Base-by-base conservation (phyloP, 2,329 filamentous ascomycete species). In the Sporothrix luriei region DNA sequence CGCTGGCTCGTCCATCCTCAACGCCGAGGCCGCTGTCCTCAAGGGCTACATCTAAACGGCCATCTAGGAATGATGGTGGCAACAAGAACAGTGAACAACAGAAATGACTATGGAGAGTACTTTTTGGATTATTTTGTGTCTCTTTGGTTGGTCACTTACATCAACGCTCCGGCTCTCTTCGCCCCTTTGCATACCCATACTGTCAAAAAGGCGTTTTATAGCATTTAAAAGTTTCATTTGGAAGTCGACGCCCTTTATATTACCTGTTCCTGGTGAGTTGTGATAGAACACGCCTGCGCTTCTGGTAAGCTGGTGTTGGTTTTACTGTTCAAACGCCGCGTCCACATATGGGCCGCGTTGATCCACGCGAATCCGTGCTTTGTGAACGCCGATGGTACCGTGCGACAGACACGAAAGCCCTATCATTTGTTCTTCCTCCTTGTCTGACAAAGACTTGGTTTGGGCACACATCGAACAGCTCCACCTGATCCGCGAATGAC, bases 1-100 rank as follows among this genome's bases (percentile, higher is more conserved):
- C 43, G 94, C 94, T n/a, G 95, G 95, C 13, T 96, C 93, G 1
- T 97, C 92, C 43, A 97, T 98, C 80, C 80, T 98, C 75, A 98
- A 98, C 76, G 93, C 94, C 38, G 94, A 97, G 80, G 93, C 93
- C 38, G 93, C 93, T 29, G 89, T 97, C 13, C 86, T 97, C 74
- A 96, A 97, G 83, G 94, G 94, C 5, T 92, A 90, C 76, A 84
- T 94, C 73, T 93, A 84, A 48, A 38, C 16, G 16, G 38, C 7
- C 21, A 24, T 24, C 38, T 5, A 55, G 48, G 21, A 3, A 38
- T 2, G 26, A 51, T 79, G 66, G 13, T 10, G 19, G 19, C 33
- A 46, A 24, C 49, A 7, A 66, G 24, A 66, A 24, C 11, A 21
- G 29, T 9, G 4, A 7, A 61, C 14, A 21, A 9, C 29, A 54